Base-by-base conservation (phyloP, 352 stramenopile genomes). In the Phytophthora agathidicida region DNA sequence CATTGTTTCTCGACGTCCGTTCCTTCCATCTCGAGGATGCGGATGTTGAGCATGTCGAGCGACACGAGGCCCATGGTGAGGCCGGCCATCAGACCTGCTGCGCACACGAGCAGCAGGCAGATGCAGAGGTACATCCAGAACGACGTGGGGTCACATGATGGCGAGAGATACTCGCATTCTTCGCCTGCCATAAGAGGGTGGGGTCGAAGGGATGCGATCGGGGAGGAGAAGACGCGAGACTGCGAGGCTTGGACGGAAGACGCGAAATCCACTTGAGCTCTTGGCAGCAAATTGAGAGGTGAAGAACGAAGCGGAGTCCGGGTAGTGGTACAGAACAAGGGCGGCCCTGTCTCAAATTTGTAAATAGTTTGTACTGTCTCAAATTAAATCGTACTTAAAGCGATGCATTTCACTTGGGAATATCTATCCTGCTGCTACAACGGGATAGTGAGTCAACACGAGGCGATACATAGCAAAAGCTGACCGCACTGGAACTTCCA, bases 1-100 rank as follows among this genome's bases (percentile, higher is more conserved):
- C 85, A 73, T 17, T 65, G 41, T 71, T 98, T 90, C 65, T 98
- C 83, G 9, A 58, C 32, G 5, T 75, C 64, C 10, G 73, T 73
- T 33, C 89, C 91, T 61, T 89, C 80, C 47, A 93, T 77, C 65
- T 93, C 71, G 30, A 91, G 69, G 63, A 91, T 93, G 41, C 77
- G 78, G 56, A 93, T 73, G 57, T 89, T 93, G 59, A 91, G 76
- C 73, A 86, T 89, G 71, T 91, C 84, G 41, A 93, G 56, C 28
- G 77, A 89, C 13, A 93, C 60, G 28, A 93, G 48, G 2, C 84
- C 81, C 71, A 91, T 89, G 28, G 84, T 91, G 47, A 91, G 78
- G 11, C 84, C 84, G n/a, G 82, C 80, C 79, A 91, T 89, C 35
- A 91, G 36, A 10, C 83, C 79, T 9, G 80, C 83, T 7, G 71